Evolutionary conservation across 1,284 basidiomycete genomes (phyloP), one percentile per base, ranked within the genome.

Genomic region (Rhodotorula sp.): DNA sequence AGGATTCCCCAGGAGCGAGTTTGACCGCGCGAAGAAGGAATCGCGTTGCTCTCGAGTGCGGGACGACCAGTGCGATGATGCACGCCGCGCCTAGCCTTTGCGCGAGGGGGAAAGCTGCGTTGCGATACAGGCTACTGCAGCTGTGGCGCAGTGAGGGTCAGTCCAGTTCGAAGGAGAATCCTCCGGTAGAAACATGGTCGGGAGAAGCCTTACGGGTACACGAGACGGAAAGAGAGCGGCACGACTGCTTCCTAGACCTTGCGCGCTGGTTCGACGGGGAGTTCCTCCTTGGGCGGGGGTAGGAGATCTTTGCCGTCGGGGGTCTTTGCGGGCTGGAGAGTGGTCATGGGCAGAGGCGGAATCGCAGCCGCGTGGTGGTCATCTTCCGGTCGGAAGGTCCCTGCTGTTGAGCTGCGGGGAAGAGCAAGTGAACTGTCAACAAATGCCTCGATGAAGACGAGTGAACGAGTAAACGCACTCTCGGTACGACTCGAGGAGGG

Each of bases 311-410:
- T 48, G 12, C 71, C 73, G 51, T 72, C 68, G 1, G 48, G 31
- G 12, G 65, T 65, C 62, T 72, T 76, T 39, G 49, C 72, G 14
- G 66, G 75, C 21, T 62, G 61, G 3, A 74, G 57, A 18, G 49
- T 49, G 7, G 75, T 76, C 20, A 62, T 59, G 6, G 75, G 75
- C 2, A 76, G 58, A 2, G 70, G 62, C 2, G 75, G 75, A 7
- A 68, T 68, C 31, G 72, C 68, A 0, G 72, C 75, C 3, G 75
- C 56, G 58, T 76, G 75, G 46, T 74, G 69, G 63, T 76, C 75
- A 65, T 74, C 71, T 46, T 70, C 66, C 5, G 75, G 75, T 14
- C 61, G 65, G 67, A 76, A 76, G 5, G 68, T 69, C 3, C 75
- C 75, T 3, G 31, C 3, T 0, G 75, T 76, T 5, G 75, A 76